Evolutionary conservation across 768 basidiomycete species (phyloP).

Genomic region (Tylopilus rubrobrunneus): DNA sequence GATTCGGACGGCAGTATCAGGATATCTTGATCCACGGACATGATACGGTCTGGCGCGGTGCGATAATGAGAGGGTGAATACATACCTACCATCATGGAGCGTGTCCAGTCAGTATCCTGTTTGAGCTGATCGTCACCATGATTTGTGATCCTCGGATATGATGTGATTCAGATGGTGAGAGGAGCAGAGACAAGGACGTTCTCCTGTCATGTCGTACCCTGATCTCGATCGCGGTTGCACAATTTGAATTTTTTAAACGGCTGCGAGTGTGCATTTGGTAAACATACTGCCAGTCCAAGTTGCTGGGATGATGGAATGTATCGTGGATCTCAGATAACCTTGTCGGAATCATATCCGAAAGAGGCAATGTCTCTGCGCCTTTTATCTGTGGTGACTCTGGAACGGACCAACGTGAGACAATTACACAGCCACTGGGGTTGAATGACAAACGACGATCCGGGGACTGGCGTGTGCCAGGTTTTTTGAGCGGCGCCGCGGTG

Average conservation of each 20-base stretch:
- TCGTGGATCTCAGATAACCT: slow-evolving; percentile 28
- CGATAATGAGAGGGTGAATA: too few relatives aligned
- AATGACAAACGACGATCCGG: slow-evolving; percentile 5
- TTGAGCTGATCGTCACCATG: too few relatives aligned
- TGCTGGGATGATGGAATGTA: neutral
- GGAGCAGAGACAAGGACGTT: neutral
- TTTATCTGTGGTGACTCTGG: neutral
- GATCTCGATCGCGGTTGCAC: neutral
- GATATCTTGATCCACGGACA: too few relatives aligned
- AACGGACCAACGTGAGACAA: too few relatives aligned
- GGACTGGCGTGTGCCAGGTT: slow-evolving; percentile 3
- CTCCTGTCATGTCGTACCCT: neutral
- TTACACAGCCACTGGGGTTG: neutral
- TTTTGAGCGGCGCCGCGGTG: slow-evolving; percentile 13
- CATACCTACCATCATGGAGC: too few relatives aligned
- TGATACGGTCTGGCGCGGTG: too few relatives aligned
- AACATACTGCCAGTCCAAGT: neutral
- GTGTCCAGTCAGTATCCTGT: too few relatives aligned
- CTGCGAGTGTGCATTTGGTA: slow-evolving; percentile 1
- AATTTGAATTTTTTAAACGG: slow-evolving; percentile 12
- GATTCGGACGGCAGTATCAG: too few relatives aligned
- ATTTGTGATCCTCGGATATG: too few relatives aligned
- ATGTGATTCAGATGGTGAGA: neutral
- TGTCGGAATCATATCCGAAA: neutral
- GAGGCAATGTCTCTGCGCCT: slow-evolving; percentile 14